Conservation (phyloP, 139 green algal genomes). For the Closterium sp. region DNA sequence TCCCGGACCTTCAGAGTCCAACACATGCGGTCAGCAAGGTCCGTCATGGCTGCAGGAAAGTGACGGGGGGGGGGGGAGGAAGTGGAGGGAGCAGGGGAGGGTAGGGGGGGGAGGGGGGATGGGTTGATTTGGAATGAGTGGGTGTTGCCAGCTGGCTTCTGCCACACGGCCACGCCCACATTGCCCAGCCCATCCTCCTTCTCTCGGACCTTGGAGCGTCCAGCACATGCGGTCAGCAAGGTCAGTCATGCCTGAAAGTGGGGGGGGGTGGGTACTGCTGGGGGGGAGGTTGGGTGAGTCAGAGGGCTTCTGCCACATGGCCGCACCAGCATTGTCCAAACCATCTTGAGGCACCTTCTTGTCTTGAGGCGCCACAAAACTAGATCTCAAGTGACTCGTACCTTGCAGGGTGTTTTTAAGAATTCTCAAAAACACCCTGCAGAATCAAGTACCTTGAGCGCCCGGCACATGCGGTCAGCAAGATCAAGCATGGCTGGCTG, state of each 20-base stretch:
- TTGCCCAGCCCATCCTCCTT: neutral
- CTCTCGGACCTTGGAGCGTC: neutral
- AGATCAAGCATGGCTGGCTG: neutral
- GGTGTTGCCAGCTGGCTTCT: slow-evolving; percentile 35
- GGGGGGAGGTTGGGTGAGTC: no score
- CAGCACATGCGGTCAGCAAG: slow-evolving; percentile 17
- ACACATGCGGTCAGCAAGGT: slow-evolving; percentile 11
- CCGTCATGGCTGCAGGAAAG: slow-evolving; percentile 9
- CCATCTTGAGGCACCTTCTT: no score
- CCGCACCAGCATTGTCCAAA: neutral
- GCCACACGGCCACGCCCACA: slow-evolving; percentile 22
- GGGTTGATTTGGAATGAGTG: no score
- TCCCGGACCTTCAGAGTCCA: slow-evolving; percentile 8
- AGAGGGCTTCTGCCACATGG: neutral
- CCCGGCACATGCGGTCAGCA: neutral
- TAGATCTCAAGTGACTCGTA: no score
- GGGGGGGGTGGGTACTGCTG: neutral
- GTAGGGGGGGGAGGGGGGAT: neutral
- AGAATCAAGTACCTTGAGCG: neutral
- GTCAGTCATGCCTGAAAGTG: neutral
- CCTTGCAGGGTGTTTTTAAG: no score
- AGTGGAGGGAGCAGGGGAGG: no score
- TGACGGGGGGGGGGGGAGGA: neutral
- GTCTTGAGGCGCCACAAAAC: no score
- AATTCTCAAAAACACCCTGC: no score